Evolutionary conservation across 2,329 filamentous ascomycete species (phyloP).

Genomic region (Capronia coronata): DNA sequence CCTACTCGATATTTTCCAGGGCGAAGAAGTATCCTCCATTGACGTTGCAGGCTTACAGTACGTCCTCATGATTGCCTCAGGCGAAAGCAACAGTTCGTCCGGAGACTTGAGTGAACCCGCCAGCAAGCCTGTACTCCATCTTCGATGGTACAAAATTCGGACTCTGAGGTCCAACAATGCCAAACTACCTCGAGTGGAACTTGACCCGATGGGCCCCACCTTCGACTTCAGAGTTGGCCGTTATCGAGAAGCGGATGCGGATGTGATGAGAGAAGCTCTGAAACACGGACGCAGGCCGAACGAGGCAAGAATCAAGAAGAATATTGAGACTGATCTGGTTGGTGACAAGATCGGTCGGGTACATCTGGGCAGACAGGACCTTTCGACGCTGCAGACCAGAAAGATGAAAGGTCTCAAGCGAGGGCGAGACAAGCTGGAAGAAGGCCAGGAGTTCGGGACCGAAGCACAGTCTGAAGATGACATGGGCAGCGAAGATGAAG

Average conservation of each 20-base stretch:
- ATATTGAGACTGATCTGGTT: conserved; percentile 81
- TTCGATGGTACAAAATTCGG: conserved; percentile 77
- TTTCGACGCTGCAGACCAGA: conserved; percentile 78
- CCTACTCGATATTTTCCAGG: conserved; percentile 85
- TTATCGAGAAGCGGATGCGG: conserved; percentile 67
- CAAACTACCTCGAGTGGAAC: conserved; percentile 79
- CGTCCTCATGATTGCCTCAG: conserved; percentile 72
- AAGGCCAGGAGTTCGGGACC: conserved; percentile 25
- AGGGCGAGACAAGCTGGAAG: conserved; percentile 57
- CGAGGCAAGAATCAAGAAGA: conserved; percentile 75
- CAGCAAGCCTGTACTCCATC: conserved; percentile 44
- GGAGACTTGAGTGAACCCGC: conserved; percentile 31
- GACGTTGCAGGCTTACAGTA: conserved; percentile 95
- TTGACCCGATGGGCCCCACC: conserved; percentile 90
- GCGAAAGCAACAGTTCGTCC: conserved; percentile 48
- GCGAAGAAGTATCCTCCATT: conserved; percentile 69
- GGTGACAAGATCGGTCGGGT: conserved; percentile 95
- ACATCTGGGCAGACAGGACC: conserved; percentile 84
- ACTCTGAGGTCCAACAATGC: conserved; percentile 76
- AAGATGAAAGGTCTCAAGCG: conserved; percentile 99
- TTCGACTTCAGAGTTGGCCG: conserved; percentile 88
- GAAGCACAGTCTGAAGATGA: conserved; percentile 14
- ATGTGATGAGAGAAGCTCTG: conserved; percentile 81
- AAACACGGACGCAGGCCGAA: conserved; percentile 66
- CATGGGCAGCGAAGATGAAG: conserved; percentile 24